phyloP scores from a whole-genome alignment of 73 alveolate genomes.

The Paramecium primaurelia region DNA sequence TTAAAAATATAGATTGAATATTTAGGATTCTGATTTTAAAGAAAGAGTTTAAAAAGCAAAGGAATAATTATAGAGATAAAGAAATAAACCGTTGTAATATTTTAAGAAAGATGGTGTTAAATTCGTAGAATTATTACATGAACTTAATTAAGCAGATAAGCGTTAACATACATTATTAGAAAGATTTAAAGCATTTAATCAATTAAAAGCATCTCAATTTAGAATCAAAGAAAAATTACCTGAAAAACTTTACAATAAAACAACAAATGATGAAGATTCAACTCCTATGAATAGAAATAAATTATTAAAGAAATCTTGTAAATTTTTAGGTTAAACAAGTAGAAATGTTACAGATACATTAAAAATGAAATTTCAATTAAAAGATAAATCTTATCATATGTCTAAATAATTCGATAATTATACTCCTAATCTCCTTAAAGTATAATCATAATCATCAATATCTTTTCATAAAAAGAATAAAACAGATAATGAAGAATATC shows the following conservation, averaged over 20 bases:
- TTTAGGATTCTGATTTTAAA: constrained; percentile 19
- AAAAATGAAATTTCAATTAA: neutral
- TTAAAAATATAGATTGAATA: neutral
- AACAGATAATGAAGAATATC: neutral
- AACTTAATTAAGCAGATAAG: neutral
- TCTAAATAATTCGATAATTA: neutral
- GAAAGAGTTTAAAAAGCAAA: neutral
- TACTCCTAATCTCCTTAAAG: neutral
- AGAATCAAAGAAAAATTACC: neutral
- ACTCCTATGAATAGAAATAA: neutral
- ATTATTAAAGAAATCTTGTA: neutral
- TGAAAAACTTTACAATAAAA: neutral
- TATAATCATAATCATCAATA: neutral
- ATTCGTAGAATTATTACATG: neutral
- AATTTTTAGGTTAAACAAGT: neutral
- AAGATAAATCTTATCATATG: neutral
- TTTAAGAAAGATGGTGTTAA: neutral
- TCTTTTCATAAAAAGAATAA: neutral
- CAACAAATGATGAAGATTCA: neutral
- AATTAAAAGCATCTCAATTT: neutral
- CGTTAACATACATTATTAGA: neutral
- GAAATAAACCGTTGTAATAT: constrained; percentile 17
- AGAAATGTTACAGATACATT: neutral
- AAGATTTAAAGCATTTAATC: neutral
- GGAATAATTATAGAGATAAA: neutral